Percentiles rank a stretch among this genome's conserved stretches.
These are phyloP conservation scores for Ziziphus jujuba DNA, from an alignment of 306 rosid genomes.

Conservation along the genomic window DNA sequence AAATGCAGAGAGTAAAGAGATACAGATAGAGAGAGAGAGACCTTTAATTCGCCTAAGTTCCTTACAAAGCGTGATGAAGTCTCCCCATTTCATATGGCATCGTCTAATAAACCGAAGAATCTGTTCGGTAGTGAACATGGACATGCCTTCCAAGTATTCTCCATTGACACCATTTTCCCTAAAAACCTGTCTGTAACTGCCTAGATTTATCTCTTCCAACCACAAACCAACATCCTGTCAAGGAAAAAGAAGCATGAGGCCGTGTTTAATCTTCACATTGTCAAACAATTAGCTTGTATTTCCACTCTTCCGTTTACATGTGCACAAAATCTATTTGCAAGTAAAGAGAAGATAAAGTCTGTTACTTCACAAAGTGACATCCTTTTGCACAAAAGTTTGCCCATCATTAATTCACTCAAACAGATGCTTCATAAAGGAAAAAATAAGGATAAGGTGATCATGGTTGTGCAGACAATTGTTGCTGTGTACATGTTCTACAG, in stretches of 20 bases:
- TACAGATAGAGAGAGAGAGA: constrained; percentile 23
- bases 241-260: constrained; percentile 23
- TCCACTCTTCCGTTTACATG: neutral
- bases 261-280: neutral
- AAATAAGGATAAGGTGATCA: neutral
- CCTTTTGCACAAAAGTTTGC: neutral
- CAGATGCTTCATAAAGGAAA: neutral
- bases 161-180: constrained; percentile 97
- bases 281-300: neutral
- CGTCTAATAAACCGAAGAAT: constrained; percentile 98
- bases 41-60: constrained; percentile 99
- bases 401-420: neutral
- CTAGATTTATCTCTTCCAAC: constrained; percentile 95
- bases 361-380: neutral
- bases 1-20: constrained; percentile 8
- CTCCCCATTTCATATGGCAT: constrained; percentile 99
- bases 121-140: constrained; percentile 98
- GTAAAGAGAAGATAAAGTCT: neutral
- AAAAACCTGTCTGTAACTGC: constrained; percentile 83
- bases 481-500: neutral
- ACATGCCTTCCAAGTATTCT: constrained; percentile 98
- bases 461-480: neutral
- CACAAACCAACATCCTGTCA: constrained; percentile 97
- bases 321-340: neutral
- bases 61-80: constrained; percentile 93